A percentile compares a stretch with the other conserved stretches of the same genome.
Conservation (phyloP, 2,329 filamentous ascomycete species). For the Fusarium lateritium region DNA sequence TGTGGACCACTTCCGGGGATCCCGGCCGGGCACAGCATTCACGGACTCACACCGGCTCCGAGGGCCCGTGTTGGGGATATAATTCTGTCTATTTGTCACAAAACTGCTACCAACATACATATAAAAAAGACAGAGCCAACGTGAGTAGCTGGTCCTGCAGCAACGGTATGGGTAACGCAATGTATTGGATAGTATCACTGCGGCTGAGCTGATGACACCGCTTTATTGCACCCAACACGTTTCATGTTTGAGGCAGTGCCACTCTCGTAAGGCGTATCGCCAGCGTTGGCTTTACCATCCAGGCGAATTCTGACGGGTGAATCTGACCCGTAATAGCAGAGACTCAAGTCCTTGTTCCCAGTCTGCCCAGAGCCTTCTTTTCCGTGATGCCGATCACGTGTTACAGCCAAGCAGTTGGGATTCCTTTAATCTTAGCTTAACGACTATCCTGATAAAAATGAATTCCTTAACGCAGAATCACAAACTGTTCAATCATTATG, state of each 20-base stretch:
- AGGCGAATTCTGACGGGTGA: too few relatives aligned
- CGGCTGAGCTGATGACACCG: background rate
- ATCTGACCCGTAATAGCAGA: too few relatives aligned
- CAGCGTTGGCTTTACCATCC: background rate
- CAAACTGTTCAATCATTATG: too few relatives aligned
- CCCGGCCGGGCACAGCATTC: slow-evolving; percentile 31
- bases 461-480: background rate
- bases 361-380: background rate
- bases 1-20: slow-evolving; percentile 27
- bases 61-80: slow-evolving; percentile 24
- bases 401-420: too few relatives aligned
- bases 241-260: slow-evolving; percentile 24
- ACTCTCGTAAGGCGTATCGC: slow-evolving; percentile 12
- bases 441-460: background rate
- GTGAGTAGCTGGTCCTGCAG: too few relatives aligned
- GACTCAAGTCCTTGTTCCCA: too few relatives aligned
- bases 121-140: background rate
- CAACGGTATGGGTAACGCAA: background rate
- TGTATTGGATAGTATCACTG: background rate
- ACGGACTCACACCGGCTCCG: slow-evolving; percentile 33
- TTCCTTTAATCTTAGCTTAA: too few relatives aligned
- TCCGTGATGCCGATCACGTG: background rate
- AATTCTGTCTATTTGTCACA: slow-evolving; percentile 6
- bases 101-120: slow-evolving; percentile 1
- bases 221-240: background rate